phyloP scores from a whole-genome alignment of 306 rosid genomes.

The Cicer pinnatifidum region DNA sequence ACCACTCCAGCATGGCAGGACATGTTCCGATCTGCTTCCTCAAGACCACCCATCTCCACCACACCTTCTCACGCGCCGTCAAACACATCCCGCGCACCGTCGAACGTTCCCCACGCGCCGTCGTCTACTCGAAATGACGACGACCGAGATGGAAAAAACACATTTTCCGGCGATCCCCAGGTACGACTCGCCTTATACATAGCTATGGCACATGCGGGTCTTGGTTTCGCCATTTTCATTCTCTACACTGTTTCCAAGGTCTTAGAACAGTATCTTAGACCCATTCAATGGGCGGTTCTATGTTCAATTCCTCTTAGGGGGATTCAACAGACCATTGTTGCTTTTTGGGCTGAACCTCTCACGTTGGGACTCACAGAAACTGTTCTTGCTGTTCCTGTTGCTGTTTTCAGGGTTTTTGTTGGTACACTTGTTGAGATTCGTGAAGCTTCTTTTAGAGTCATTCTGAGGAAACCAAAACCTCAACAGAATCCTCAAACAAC shows the following conservation, averaged over 20 bases:
- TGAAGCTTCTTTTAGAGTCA: constrained; percentile 52
- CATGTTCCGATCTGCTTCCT: constrained; percentile 92
- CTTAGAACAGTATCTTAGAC: constrained; percentile 75
- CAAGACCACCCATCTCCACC: constrained; percentile 53
- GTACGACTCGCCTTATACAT: constrained; percentile 85
- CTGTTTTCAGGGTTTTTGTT: constrained; percentile 67
- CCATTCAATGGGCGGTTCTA: constrained; percentile 91
- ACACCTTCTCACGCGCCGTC: constrained; percentile 42
- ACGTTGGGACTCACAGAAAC: constrained; percentile 82
- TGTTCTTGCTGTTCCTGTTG: constrained; percentile 73
- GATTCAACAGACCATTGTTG: constrained; percentile 71
- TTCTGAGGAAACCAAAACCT: constrained; percentile 62
- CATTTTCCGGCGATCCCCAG: constrained; percentile 79
- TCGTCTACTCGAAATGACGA: background rate
- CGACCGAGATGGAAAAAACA: constrained; percentile 51
- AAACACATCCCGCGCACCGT: background rate
- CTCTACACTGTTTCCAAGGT: constrained; percentile 70
- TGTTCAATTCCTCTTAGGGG: constrained; percentile 91
- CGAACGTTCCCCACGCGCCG: constrained; percentile 26
- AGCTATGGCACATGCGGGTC: constrained; percentile 94
- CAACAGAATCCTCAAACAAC: constrained; percentile 6
- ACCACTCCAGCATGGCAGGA: constrained; percentile 85
- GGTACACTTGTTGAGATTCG: constrained; percentile 85
- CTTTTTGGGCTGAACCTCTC: constrained; percentile 83
- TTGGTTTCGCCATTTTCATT: constrained; percentile 76